Evolutionary conservation across 108 stramenopile genomes (phyloP).

Genomic region (Aurantiochytrium sp.): DNA sequence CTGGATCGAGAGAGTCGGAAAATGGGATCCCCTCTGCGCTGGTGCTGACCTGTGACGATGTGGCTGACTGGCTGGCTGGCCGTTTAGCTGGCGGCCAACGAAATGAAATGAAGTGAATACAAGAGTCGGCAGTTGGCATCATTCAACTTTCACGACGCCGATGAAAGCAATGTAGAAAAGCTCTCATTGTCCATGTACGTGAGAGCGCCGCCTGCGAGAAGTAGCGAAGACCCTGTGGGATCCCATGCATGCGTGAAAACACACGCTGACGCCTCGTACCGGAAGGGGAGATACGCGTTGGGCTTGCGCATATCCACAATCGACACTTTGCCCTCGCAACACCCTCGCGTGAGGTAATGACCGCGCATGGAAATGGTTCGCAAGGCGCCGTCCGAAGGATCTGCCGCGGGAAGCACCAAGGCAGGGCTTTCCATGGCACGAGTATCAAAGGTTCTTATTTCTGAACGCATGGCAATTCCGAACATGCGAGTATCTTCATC

Average conservation of each 20-base stretch:
- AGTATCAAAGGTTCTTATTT: not conserved
- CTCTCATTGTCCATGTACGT: not conserved
- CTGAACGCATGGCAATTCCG: not conserved
- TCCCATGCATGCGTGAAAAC: not conserved
- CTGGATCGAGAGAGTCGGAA: no score
- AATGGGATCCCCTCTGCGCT: no score
- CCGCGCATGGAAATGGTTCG: not conserved
- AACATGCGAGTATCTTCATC: not conserved
- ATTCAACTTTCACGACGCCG: no score
- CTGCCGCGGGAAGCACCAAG: not conserved
- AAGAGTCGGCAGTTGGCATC: no score
- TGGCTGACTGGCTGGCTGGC: no score
- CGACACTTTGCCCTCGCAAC: not conserved
- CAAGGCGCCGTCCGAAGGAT: not conserved
- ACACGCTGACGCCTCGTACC: not conserved
- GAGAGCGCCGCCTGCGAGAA: not conserved
- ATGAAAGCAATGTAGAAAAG: not conserved
- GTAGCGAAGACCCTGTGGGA: not conserved
- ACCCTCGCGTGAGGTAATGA: not conserved
- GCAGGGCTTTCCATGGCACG: not conserved
- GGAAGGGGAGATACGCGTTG: not conserved
- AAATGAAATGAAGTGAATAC: no score
- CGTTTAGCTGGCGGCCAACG: no score
- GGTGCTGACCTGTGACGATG: no score
- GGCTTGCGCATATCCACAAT: not conserved